These are phyloP conservation scores for Umbilicaria muhlenbergii DNA, from an alignment of 495 filamentous ascomycete genomes.

Conservation along the genomic window DNA sequence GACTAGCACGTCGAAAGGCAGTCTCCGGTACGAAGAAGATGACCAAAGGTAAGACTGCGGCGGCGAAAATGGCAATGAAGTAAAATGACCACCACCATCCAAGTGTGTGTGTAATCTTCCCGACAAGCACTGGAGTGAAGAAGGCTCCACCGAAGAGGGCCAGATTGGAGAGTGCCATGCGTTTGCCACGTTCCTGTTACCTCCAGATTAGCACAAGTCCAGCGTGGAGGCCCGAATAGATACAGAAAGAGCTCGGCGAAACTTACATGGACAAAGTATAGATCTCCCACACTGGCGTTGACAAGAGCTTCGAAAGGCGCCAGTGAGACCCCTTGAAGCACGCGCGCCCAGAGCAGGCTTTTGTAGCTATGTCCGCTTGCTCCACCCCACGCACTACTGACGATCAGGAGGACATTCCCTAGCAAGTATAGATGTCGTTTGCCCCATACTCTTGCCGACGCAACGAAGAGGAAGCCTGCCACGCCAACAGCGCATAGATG, in stretches of 20 bases:
- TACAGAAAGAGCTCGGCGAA: background rate
- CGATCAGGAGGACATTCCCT: conserved; percentile 58
- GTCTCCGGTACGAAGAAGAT: conserved; percentile 80
- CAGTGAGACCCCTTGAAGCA: conserved; percentile 60
- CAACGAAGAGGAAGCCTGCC: conserved; percentile 69
- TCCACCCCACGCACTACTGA: conserved; percentile 68
- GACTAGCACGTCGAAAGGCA: conserved; percentile 48
- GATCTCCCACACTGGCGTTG: conserved; percentile 61
- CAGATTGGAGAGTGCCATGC: conserved; percentile 84
- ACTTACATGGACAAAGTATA: conserved; percentile 64
- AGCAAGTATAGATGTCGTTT: conserved; percentile 77
- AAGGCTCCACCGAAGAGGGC: conserved; percentile 85
- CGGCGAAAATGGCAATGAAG: conserved; percentile 51
- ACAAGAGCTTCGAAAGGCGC: conserved; percentile 66
- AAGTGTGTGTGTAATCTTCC: conserved; percentile 63
- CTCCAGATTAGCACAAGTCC: too few species aligned
- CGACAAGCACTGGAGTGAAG: conserved; percentile 71
- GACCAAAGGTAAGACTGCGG: conserved; percentile 44
- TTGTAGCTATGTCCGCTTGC: conserved; percentile 44
- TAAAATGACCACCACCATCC: conserved; percentile 71
- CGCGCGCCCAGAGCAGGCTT: conserved; percentile 57
- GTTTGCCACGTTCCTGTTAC: conserved; percentile 55
- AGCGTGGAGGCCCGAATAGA: background rate
- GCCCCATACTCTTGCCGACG: conserved; percentile 79
- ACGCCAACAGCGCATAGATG: conserved; percentile 72